Evolutionary conservation across 257 asterid genomes (phyloP).

Genomic region (Scutellaria baicalensis): DNA sequence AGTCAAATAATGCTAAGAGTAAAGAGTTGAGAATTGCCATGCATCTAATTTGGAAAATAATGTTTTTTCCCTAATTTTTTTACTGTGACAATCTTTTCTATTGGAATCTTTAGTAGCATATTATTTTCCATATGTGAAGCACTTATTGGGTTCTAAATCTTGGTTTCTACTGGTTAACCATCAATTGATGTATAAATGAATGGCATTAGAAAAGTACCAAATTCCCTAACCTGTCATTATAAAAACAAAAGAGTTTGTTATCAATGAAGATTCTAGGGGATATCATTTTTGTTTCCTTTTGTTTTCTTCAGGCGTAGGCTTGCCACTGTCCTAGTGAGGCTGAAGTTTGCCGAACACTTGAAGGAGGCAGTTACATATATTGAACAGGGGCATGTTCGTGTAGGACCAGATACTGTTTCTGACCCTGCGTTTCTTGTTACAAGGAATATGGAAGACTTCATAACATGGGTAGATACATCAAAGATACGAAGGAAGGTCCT

Average conservation of each 20-base stretch:
- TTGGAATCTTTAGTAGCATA: neutral
- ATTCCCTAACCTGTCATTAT: neutral
- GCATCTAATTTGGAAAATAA: neutral
- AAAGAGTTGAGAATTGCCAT: neutral
- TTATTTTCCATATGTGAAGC: neutral
- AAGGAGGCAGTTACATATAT: conserved; percentile 87
- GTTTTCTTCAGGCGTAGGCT: conserved; percentile 69
- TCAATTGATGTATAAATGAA: neutral
- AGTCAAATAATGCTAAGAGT: neutral
- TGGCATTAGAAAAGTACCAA: neutral
- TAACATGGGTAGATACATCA: conserved; percentile 95
- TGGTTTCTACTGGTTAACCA: neutral
- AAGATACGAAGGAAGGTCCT: conserved; percentile 83
- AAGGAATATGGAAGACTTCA: conserved; percentile 85
- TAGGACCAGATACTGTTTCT: conserved; percentile 83
- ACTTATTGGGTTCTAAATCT: neutral
- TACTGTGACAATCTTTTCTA: neutral
- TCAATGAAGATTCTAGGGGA: neutral
- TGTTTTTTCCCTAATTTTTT: neutral
- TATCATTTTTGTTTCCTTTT: neutral
- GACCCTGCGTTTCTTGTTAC: conserved; percentile 86
- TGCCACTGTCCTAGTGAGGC: conserved; percentile 55
- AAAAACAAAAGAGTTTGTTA: neutral
- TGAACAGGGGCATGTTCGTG: conserved; percentile 96
- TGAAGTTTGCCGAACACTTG: conserved; percentile 83